Evolutionary conservation across 768 basidiomycete species (phyloP), one percentile per base, ranked within the genome.

Genomic region (Ramaria sp.): DNA sequence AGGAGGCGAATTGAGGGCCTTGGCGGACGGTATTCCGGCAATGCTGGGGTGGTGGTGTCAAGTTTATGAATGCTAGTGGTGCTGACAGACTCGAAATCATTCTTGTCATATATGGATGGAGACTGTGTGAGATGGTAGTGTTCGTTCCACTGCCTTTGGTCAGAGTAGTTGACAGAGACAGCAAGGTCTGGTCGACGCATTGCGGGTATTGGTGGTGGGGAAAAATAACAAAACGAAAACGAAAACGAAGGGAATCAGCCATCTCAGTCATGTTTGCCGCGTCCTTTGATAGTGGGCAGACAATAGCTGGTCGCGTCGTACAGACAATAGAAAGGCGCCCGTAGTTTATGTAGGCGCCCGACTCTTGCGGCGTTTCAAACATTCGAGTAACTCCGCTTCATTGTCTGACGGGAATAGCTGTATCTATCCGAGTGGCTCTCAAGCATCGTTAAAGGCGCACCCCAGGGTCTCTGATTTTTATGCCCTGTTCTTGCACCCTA

Each of bases 1-100:
- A 91, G 78, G 6, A 84, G 75, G 43, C 74, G 72, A 60, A 87
- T 73, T 0, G 81, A 78, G 0, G 86, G 83, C 55, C 72, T 63
- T 71, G 27, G 71, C 52, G 17, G 59, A 20, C 66, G 69, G 51
- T 53, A 60, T 30, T 54, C 41, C n/a, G 31, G 42, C 12, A 37
- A 48, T 13, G 10, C 12, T 9, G 46, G 60, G 31, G 39, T 57
- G 15, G 47, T 48, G 39, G n/a, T 34, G 24, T 57, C 47, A 11
- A 47, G 22, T 12, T 49, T 46, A 30, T 38, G 19, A 12, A 31
- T 46, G 34, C 48, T 56, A n/a, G 22, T 17, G 30, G 24, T 5
- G 34, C 17, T 22, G 30, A 22, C 10, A 41, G 38, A 42, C 33
- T 31, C 39, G 13, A 30, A 27, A 31, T 47, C 57, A 20, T 19